Evolutionary conservation across 768 basidiomycete genomes (phyloP).

Genomic region (Boletellus ananiceps): DNA sequence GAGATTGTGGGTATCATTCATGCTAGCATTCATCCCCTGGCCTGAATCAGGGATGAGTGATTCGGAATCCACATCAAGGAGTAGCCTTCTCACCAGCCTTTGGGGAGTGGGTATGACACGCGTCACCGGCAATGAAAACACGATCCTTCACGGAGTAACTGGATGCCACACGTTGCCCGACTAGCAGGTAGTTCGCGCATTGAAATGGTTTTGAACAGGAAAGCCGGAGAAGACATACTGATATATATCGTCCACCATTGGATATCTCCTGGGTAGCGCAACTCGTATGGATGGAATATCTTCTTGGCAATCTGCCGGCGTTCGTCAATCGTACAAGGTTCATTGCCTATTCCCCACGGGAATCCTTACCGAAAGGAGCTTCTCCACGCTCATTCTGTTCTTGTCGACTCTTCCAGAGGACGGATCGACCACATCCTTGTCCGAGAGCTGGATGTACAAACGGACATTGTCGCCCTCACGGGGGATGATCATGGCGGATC

Average conservation of each 20-base stretch:
- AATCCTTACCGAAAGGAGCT: conserved; percentile 46
- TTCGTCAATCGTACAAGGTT: neutral
- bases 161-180: conserved; percentile 72
- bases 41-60: conserved; percentile 33
- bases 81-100: conserved; percentile 46
- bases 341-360: too few relatives aligned
- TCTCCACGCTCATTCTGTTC: conserved; percentile 42
- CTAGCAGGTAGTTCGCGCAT: conserved; percentile 28
- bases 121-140: conserved; percentile 75
- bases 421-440: conserved; percentile 41
- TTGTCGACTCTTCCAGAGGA: conserved; percentile 52
- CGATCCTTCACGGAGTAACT: conserved; percentile 56
- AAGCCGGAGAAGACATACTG: conserved; percentile 36
- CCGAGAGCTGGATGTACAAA: conserved; percentile 65
- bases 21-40: conserved; percentile 76
- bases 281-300: conserved; percentile 52
- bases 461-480: conserved; percentile 65
- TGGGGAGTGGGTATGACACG: conserved; percentile 65
- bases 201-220: neutral
- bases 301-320: conserved; percentile 46
- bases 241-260: conserved; percentile 76
- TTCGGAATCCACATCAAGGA: neutral
- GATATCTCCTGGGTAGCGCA: conserved; percentile 44
- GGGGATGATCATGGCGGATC: conserved; percentile 72
- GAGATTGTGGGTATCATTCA: conserved; percentile 72